Evolutionary conservation across 495 filamentous ascomycete species (phyloP), one percentile per base, ranked within the genome.

Genomic region (Penicillium angulare): DNA sequence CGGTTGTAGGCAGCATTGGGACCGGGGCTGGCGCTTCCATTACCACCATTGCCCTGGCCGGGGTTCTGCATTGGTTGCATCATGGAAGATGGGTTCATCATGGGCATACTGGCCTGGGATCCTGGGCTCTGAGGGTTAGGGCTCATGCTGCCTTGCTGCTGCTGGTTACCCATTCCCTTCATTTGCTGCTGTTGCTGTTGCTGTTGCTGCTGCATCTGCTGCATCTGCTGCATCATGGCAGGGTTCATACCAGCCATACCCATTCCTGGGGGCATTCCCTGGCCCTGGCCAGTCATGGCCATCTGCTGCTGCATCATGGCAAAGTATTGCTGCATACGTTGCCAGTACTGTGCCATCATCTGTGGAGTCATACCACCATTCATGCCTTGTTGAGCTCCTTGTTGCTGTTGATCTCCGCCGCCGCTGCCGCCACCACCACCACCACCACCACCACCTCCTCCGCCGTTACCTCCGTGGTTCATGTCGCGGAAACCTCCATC

Each of bases 291-390:
- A 18, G 66, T 64, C 43, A 76, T 75, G 7, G 72, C 75, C 76
- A 85, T 82, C 53, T 83, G 73, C 66, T 93, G 89, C 69, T 96
- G 92, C 89, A 97, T 95, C 77, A 95, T 83, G 22, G 81, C 76
- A 67, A 98, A 90, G 67, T 96, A 96, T 65, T 95, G 88, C 66
- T 98, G 95, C 89, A 98, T 95, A 20, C 91, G 84, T 63, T 95
- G 88, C 83, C 92, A 90, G 71, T 96, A 96, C 69, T 96, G 90
- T 2, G 93, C 93, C 91, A 98, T 96, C 80, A 96, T 82, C 61
- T 95, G 89, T 0, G 93, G 93, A 7, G 87, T 91, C 84, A 97
- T 90, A 24, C 86, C 86, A 35, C 69, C 71, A 22, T 61, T 59
- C 62, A 76, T 69, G 33, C 73, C 69, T 54, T 74, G 68, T 53